Conservation (phyloP, 352 stramenopile genomes). For the Globisporangium barbulae region DNA sequence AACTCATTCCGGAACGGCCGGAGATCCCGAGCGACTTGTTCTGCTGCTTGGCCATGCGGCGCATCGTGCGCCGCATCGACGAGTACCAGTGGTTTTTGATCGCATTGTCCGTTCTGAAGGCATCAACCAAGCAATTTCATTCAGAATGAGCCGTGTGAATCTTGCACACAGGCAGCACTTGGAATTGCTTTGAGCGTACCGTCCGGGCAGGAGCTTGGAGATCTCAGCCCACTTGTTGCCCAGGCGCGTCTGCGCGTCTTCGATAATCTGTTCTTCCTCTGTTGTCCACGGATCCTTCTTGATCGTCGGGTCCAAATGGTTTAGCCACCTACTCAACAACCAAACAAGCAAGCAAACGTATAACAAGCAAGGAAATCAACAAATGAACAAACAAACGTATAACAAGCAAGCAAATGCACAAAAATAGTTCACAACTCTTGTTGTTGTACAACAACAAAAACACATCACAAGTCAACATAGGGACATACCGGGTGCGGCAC, state of each 20-base stretch:
- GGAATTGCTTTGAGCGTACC: slow-evolving; percentile 26
- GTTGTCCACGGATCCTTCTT: slow-evolving; percentile 87
- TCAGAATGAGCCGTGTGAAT: not conserved
- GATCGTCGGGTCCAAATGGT: slow-evolving; percentile 82
- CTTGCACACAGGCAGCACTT: not conserved
- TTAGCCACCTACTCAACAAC: slow-evolving; percentile 56
- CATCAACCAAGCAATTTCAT: not conserved
- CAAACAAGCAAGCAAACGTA: not conserved
- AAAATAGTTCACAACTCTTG: not conserved
- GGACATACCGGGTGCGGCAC: slow-evolving; percentile 58
- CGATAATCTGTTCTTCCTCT: slow-evolving; percentile 90
- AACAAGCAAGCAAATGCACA: not conserved
- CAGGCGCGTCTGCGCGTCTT: slow-evolving; percentile 84
- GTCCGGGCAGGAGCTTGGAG: slow-evolving; percentile 93
- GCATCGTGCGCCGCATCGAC: slow-evolving; percentile 90
- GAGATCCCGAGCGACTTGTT: slow-evolving; percentile 59
- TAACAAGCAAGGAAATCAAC: slow-evolving; percentile 9
- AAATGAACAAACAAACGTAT: slow-evolving; percentile 2
- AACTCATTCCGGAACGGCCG: slow-evolving; percentile 16
- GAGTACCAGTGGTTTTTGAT: slow-evolving; percentile 92
- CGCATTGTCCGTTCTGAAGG: slow-evolving; percentile 73
- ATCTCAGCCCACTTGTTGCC: slow-evolving; percentile 99
- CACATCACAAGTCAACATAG: not conserved
- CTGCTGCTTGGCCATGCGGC: slow-evolving; percentile 84
- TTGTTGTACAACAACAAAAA: not conserved